Evolutionary conservation across 139 green algal species (phyloP).

Genomic region (Pseudopediastrum boryanum): DNA sequence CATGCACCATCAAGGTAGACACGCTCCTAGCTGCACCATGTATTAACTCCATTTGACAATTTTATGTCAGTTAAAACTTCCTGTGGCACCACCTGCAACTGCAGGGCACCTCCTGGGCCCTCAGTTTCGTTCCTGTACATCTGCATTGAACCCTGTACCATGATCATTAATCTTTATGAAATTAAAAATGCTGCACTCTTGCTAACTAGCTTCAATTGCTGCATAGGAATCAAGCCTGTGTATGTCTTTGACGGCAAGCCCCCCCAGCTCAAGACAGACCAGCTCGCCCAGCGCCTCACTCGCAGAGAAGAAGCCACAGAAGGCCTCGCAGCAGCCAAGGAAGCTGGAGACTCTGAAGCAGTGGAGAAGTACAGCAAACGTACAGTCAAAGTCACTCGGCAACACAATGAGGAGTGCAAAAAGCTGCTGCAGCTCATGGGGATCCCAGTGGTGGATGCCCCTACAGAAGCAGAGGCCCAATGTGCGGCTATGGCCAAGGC

Average conservation of each 20-base stretch:
- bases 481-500: constrained; percentile 84
- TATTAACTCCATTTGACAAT: no score
- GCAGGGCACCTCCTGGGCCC: no score
- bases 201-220: no score
- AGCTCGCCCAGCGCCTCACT: constrained; percentile 71
- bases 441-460: constrained; percentile 87
- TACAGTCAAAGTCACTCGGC: constrained; percentile 79
- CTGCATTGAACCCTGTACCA: no score
- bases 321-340: constrained; percentile 72
- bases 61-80: no score
- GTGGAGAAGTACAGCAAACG: constrained; percentile 97
- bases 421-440: constrained; percentile 93
- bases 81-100: no score
- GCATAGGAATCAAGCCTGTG: constrained; percentile 88
- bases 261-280: constrained; percentile 89
- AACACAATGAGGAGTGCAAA: constrained; percentile 98
- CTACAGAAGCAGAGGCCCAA: constrained; percentile 94
- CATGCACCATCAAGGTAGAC: no score
- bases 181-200: no score
- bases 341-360: constrained; percentile 82
- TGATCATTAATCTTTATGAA: no score
- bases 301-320: constrained; percentile 54
- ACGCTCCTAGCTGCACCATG: no score
- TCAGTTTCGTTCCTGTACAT: no score
- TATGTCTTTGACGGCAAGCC: constrained; percentile 99